These are phyloP conservation scores for Phytophthora quininea DNA, from an alignment of 352 stramenopile genomes.

Conservation along the genomic window DNA sequence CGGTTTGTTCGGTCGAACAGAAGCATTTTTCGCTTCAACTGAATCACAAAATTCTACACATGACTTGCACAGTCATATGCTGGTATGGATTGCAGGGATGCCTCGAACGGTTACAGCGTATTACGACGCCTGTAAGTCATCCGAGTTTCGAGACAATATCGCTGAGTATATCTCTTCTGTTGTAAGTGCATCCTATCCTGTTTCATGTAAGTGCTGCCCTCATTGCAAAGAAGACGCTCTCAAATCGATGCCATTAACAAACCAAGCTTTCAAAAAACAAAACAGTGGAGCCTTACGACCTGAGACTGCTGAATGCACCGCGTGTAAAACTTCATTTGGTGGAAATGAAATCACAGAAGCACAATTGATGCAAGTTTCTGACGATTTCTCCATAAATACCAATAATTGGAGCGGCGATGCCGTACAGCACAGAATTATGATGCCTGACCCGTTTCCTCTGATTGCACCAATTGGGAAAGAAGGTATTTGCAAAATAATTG, in stretches of 20 bases:
- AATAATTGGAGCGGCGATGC: not conserved
- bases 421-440: not conserved
- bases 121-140: conserved; percentile 1
- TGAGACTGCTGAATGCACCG: not conserved
- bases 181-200: not conserved
- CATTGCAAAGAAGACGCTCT: not conserved
- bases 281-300: not conserved
- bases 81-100: conserved; percentile 7
- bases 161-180: not conserved
- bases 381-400: not conserved
- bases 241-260: not conserved
- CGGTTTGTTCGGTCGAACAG: conserved; percentile 2
- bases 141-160: not conserved
- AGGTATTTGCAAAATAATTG: not conserved
- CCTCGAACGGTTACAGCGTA: not conserved
- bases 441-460: not conserved
- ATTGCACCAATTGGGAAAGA: conserved; percentile 1
- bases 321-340: conserved; percentile 1
- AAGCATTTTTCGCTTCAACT: not conserved
- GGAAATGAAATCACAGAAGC: conserved; percentile 5
- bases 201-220: not conserved
- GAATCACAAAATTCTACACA: conserved; percentile 9
- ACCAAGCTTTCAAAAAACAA: not conserved
- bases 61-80: conserved; percentile 10
- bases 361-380: not conserved